These are phyloP conservation scores for Nitzschia inconspicua DNA, from an alignment of 108 stramenopile species.

Conservation along the genomic window DNA sequence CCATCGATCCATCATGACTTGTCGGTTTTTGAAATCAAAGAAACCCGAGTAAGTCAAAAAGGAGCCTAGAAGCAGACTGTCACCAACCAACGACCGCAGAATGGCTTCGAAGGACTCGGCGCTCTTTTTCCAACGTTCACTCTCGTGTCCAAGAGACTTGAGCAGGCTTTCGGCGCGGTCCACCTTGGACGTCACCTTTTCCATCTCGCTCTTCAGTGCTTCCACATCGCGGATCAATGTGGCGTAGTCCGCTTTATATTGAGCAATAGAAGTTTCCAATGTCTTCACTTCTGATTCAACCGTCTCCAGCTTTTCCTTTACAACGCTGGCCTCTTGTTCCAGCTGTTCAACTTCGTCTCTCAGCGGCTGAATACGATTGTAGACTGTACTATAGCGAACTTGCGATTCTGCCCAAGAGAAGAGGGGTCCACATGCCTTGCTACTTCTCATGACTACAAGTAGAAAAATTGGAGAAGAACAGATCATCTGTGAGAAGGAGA, in stretches of 20 bases:
- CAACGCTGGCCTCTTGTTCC: conserved; percentile 64
- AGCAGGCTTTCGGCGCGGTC: conserved; percentile 90
- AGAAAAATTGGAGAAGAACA: too few species aligned
- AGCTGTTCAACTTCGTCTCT: conserved; percentile 93
- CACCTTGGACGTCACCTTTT: conserved; percentile 86
- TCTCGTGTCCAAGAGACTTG: conserved; percentile 90
- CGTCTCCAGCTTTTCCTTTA: conserved; percentile 69
- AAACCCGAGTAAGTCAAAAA: conserved; percentile 94
- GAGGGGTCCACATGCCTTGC: conserved; percentile 97
- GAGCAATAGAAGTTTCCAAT: conserved; percentile 88
- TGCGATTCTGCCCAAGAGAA: conserved; percentile 96
- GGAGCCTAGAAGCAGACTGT: conserved; percentile 88
- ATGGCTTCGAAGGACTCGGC: conserved; percentile 82
- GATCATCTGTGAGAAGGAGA: too few species aligned
- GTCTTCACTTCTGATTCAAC: conserved; percentile 78
- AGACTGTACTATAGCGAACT: conserved; percentile 91
- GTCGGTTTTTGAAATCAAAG: conserved; percentile 84
- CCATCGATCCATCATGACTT: conserved; percentile 74
- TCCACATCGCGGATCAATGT: conserved; percentile 93
- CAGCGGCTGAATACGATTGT: conserved; percentile 93
- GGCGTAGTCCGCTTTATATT: conserved; percentile 97
- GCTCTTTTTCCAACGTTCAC: conserved; percentile 94
- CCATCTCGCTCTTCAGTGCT: conserved; percentile 94
- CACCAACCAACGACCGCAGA: conserved; percentile 86
- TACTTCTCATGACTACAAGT: conserved; percentile 64